Evolutionary conservation across 176 grass and related monocot genomes (phyloP), one percentile per base, ranked within the genome.

Genomic region (Avena atlantica): DNA sequence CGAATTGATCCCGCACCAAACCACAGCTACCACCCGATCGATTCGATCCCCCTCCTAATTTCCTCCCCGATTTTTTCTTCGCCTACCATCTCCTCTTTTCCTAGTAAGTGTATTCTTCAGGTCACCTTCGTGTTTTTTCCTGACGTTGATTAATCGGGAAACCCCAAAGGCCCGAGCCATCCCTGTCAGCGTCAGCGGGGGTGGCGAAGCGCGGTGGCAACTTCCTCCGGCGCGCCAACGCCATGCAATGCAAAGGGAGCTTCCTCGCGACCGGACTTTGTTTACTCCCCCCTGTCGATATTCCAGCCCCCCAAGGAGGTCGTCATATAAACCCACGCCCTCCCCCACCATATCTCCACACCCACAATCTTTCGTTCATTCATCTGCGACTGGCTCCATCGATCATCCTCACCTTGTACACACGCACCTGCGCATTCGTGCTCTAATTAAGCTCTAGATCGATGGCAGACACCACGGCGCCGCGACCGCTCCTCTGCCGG

Each of bases 401-500:
- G 27, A 29, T 29, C 27, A 29, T 29, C 27, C 27, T 29, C 27
- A 29, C 27, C 27, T 29, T 29, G 27, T 29, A 29, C 27, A 29
- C 27, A 29, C 27, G 27, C 27, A 29, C 27, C 27, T 29, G 31
- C 31, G 31, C 73, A 53, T 11, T 17, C 40, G 4, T 0, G 42
- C 9, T 24, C 1, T 11, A 8, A 1, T 0, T 34, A 34, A 34
- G 31, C 8, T 23, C 2, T 47, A 24, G 63, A 31, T 34, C 31
- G 27, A 91, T 91, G 90, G 90, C 82, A 0, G 82, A 88, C 29
- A 9, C 4, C 2, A 13, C 25, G 71, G 3, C 53, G 70, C 2
- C 78, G 61, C 70, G 86, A 47, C 90, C 86, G 6, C 86, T 91
- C 1, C 90, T 88, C 19, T 9, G 70, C 20, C 82, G 86, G n/a